Evolutionary conservation across 176 grass and related monocot species (phyloP), one percentile per base, ranked within the genome.

Genomic region (Leersia perrieri): DNA sequence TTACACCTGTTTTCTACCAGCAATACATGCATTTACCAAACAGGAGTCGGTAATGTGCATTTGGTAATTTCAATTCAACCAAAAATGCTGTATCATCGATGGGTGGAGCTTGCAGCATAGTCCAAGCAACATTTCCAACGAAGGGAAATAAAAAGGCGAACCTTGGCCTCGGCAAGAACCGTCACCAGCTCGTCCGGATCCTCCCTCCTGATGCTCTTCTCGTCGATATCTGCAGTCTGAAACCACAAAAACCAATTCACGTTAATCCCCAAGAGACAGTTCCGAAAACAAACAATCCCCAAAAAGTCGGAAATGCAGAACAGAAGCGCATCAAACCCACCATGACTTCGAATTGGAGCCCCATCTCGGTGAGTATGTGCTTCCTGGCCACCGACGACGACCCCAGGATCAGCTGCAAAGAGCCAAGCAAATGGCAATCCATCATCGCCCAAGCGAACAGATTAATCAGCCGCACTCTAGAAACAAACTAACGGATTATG

Each of bases 101-200:
- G n/a, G n/a, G n/a, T n/a, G n/a, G n/a, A n/a, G n/a, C n/a, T n/a
- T n/a, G n/a, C n/a, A n/a, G n/a, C n/a, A n/a, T n/a, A n/a, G n/a
- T n/a, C n/a, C n/a, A n/a, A n/a, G n/a, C n/a, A n/a, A n/a, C 32
- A 7, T n/a, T 36, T 33, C 23, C 5, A 20, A 22, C 2, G 3
- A 38, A 25, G 3, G 28, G n/a, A 66, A 45, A 68, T 1, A 34
- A 87, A 63, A 60, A 5, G 75, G 20, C 40, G 23, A 63, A 92
- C 95, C 92, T 98, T 98, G 60, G 92, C 95, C 70, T 98, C 90
- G 0, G 95, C 95, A 36, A 98, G 95, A 68, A 98, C 92, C 73
- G 92, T 82, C 2, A 98, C 95, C 60, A 98, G 79, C 26, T 98
- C 95, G 11, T 98, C 95, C 0, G 95, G 90, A 58, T 91, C 85